These are phyloP conservation scores for Leccinum disarticulatum DNA, from an alignment of 768 basidiomycete species.

Conservation along the genomic window DNA sequence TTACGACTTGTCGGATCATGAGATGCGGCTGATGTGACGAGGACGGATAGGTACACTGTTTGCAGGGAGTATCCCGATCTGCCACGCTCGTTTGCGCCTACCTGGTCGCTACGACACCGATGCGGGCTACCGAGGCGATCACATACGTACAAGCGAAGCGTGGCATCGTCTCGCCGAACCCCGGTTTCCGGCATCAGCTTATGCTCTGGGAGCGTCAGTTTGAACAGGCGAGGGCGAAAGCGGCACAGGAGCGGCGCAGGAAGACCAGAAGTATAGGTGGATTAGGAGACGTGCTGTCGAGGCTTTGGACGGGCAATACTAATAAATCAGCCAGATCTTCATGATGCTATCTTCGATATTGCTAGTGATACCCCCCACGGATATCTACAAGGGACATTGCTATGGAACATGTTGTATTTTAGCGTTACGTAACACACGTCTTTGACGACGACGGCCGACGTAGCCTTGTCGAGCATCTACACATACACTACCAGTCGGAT, in stretches of 20 bases:
- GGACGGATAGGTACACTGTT: slow-evolving; percentile 64
- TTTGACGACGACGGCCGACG: neutral
- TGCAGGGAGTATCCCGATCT: slow-evolving; percentile 73
- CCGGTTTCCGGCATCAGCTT: slow-evolving; percentile 64
- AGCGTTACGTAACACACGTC: slow-evolving; percentile 19
- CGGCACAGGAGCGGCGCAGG: slow-evolving; percentile 16
- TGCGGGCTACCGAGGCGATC: slow-evolving; percentile 55
- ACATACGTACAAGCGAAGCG: slow-evolving; percentile 55
- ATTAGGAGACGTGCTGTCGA: slow-evolving; percentile 14
- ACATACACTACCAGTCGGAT: slow-evolving; percentile 21
- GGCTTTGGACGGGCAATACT: slow-evolving; percentile 15
- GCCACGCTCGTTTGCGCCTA: slow-evolving; percentile 78
- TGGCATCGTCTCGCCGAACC: slow-evolving; percentile 63
- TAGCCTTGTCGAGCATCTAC: neutral
- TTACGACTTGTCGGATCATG: slow-evolving; percentile 31
- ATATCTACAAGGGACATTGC: neutral
- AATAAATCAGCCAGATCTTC: slow-evolving; percentile 1
- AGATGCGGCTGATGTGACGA: neutral
- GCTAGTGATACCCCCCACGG: neutral
- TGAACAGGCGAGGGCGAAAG: slow-evolving; percentile 24
- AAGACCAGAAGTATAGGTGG: slow-evolving; percentile 5
- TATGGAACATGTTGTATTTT: neutral
- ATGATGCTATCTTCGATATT: neutral
- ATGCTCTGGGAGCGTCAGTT: slow-evolving; percentile 34
- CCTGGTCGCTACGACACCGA: slow-evolving; percentile 49